phyloP scores from a whole-genome alignment of 1,139 yeast species.

The Sugiyamaella sp. region DNA sequence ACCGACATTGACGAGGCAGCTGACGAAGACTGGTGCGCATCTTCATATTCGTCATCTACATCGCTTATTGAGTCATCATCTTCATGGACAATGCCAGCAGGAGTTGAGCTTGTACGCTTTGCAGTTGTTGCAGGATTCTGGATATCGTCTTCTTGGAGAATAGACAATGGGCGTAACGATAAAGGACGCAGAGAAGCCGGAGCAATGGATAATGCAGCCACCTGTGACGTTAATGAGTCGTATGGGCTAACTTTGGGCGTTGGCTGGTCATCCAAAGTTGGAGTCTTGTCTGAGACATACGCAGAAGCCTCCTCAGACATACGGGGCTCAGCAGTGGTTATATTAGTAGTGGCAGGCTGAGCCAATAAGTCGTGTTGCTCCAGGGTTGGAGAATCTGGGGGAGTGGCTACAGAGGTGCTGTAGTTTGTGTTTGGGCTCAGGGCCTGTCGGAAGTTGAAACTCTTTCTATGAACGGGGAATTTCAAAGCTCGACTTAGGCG shows the following conservation, averaged over 20 bases:
- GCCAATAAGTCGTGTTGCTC: neutral
- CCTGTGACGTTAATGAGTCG: slow-evolving; percentile 7
- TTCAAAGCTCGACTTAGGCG: slow-evolving; percentile 15
- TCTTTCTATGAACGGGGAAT: slow-evolving; percentile 19
- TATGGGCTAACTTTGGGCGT: neutral
- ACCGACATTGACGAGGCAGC: slow-evolving; percentile 23
- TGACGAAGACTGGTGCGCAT: slow-evolving; percentile 19
- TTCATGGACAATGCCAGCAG: slow-evolving; percentile 14
- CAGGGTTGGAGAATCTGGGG: slow-evolving; percentile 20
- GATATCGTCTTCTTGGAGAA: slow-evolving; percentile 12
- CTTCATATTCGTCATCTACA: slow-evolving; percentile 18
- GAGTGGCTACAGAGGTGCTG: slow-evolving; percentile 9
- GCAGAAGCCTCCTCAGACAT: neutral
- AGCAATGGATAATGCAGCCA: slow-evolving; percentile 8
- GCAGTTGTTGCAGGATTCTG: neutral
- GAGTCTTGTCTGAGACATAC: slow-evolving; percentile 13
- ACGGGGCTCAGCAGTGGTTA: neutral
- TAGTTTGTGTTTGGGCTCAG: slow-evolving; percentile 7
- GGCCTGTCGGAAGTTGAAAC: slow-evolving; percentile 17
- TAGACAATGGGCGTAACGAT: slow-evolving; percentile 16
- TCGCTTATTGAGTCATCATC: slow-evolving; percentile 6
- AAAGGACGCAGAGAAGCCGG: slow-evolving; percentile 17
- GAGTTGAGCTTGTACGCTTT: slow-evolving; percentile 1
- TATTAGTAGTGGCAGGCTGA: neutral
- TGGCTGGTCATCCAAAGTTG: slow-evolving; percentile 9